Conservation (phyloP, 352 stramenopile genomes). For the Blastocystis sp. region DNA sequence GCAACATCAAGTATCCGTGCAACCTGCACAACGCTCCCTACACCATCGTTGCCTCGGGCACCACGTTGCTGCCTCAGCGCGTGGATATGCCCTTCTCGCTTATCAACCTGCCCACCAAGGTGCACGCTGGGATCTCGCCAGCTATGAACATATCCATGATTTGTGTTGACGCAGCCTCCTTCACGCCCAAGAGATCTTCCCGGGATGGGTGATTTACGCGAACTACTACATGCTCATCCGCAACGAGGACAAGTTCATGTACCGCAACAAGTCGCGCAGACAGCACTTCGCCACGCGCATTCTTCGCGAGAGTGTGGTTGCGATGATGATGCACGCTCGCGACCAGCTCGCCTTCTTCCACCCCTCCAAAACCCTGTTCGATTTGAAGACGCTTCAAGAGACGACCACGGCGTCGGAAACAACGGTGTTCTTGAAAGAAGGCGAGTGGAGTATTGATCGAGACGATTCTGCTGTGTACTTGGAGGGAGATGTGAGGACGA, state of each 20-base stretch:
- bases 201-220: slow-evolving; percentile 86
- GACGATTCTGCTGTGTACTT: slow-evolving; percentile 46
- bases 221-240: slow-evolving; percentile 88
- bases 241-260: slow-evolving; percentile 85
- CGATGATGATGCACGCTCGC: slow-evolving; percentile 81
- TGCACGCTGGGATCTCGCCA: slow-evolving; percentile 35
- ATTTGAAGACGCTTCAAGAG: slow-evolving; percentile 31
- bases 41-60: slow-evolving; percentile 90
- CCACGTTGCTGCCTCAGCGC: slow-evolving; percentile 86
- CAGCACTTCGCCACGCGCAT: slow-evolving; percentile 80
- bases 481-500: slow-evolving; percentile 30
- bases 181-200: slow-evolving; percentile 75
- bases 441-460: slow-evolving; percentile 4
- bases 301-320: slow-evolving; percentile 82
- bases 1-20: slow-evolving; percentile 91
- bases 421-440: not conserved
- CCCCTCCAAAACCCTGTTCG: slow-evolving; percentile 8
- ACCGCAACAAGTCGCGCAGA: slow-evolving; percentile 78
- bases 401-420: not conserved
- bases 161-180: not conserved
- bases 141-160: slow-evolving; percentile 75
- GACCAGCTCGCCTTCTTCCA: slow-evolving; percentile 2
- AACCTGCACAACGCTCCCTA: slow-evolving; percentile 89
- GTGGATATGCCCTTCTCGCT: slow-evolving; percentile 81
- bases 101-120: slow-evolving; percentile 81